Conservation (phyloP, 371 early-diverging fungal genomes). For the Apophysomyces sp. region DNA sequence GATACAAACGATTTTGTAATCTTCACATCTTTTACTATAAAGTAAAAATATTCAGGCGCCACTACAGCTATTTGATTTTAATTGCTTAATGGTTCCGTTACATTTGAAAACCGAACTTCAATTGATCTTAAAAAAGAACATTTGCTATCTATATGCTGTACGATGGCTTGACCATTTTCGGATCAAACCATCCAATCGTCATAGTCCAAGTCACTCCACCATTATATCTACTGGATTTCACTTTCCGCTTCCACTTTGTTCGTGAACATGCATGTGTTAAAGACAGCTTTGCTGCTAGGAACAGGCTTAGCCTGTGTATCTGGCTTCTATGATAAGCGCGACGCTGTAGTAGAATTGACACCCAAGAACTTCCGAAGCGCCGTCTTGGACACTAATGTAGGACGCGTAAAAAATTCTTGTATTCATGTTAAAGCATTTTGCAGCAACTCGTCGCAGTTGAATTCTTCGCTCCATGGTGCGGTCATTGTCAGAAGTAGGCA, state of each 20-base stretch:
- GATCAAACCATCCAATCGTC: conserved; percentile 6
- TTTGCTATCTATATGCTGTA: no score
- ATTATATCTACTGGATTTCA: background rate
- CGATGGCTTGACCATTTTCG: no score
- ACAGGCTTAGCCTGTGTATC: conserved; percentile 6
- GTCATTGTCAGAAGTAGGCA: conserved; percentile 81
- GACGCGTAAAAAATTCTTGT: background rate
- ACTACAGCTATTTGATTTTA: no score
- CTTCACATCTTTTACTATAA: no score
- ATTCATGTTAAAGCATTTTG: conserved; percentile 2
- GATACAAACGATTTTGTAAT: no score
- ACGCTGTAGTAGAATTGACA: conserved; percentile 59
- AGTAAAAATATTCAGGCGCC: no score
- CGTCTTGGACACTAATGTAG: conserved; percentile 69
- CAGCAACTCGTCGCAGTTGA: conserved; percentile 81
- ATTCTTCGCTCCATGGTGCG: conserved; percentile 95
- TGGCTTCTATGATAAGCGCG: conserved; percentile 52
- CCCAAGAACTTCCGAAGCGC: conserved; percentile 67
- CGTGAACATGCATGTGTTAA: background rate
- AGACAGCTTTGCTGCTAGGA: conserved; percentile 3
- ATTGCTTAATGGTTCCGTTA: no score
- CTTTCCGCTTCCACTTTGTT: background rate
- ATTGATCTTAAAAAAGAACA: no score
- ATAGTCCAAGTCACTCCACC: conserved; percentile 1
- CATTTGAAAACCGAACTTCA: no score